Base-by-base conservation (phyloP, 2,329 filamentous ascomycete species). In the Aureobasidium subglaciale region DNA sequence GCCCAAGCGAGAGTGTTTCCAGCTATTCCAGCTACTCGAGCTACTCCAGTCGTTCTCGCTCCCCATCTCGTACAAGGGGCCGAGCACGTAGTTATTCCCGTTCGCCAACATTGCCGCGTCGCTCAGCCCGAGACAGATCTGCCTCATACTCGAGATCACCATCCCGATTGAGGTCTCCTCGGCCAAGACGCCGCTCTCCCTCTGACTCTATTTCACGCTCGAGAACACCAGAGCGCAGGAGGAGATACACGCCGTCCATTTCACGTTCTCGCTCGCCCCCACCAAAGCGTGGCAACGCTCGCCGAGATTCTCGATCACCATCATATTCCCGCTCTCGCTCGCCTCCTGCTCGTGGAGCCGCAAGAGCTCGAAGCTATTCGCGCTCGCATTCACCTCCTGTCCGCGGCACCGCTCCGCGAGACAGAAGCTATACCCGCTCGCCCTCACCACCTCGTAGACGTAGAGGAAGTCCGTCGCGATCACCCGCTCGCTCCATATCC, bases 21-120 rank as follows among this genome's bases (percentile, higher is more conserved):
- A 90, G 86, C 71, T 92, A 90, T 67, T 90, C 86, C 0, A 90
- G 86, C 71, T 92, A 90, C 67, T 90, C 85, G 0, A 90, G 87
- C 18, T 88, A 88, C 41, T 69, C 67, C 2, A 67, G 64, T 24
- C 65, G 66, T 2, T 70, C 69, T 8, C 61, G 63, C 24, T 67
- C 43, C 3, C 43, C 61, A 15, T 64, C 66, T 15, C 63, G 55
- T 57, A 58, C 60, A 13, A 60, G 58, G 16, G 54, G 61, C 7
- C 59, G 61, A 35, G 56, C 59, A 42, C 59, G 62, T 10, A 58
- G 60, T 18, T 46, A 58, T 29, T 63, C 65, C n/a, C 63, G 62
- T 34, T 69, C 68, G 18, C 66, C 38, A 16, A 59, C 65, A 32
- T 65, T 65, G 18, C 64, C 59, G 9, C 59, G 58, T 32, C 60